Percentiles rank a stretch among this genome's conserved stretches.
phyloP scores from a whole-genome alignment of 1,139 yeast species.

The Protomyces inouyei region DNA sequence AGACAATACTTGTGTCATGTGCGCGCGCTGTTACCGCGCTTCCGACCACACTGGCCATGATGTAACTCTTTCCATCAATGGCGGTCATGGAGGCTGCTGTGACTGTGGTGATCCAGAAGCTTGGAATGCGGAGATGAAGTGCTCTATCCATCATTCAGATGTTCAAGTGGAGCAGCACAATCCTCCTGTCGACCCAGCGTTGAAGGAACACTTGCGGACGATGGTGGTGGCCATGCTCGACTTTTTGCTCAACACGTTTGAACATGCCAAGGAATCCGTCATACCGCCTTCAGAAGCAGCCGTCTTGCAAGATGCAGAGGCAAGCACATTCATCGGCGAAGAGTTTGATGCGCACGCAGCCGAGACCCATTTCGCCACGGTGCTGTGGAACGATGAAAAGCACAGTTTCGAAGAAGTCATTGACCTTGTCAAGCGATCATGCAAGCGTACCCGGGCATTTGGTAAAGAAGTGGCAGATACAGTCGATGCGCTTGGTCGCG shows the following conservation, averaged over 20 bases:
- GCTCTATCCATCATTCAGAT: conserved; percentile 43
- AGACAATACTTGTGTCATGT: conserved; percentile 83
- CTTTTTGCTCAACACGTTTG: conserved; percentile 67
- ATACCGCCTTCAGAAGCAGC: conserved; percentile 9
- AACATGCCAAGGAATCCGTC: conserved; percentile 40
- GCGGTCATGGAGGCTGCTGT: conserved; percentile 90
- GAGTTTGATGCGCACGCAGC: conserved; percentile 42
- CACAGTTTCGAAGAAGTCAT: conserved; percentile 72
- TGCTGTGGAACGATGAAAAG: conserved; percentile 73
- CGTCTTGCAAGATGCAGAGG: conserved; percentile 4
- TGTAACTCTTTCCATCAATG: conserved; percentile 62
- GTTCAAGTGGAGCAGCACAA: conserved; percentile 32
- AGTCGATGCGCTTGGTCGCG: conserved; percentile 64
- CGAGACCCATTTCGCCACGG: conserved; percentile 26
- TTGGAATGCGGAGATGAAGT: conserved; percentile 56
- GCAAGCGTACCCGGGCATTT: conserved; percentile 60
- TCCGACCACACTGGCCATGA: conserved; percentile 71
- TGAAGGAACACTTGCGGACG: conserved; percentile 36
- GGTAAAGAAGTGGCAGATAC: conserved; percentile 68
- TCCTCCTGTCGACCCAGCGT: conserved; percentile 35
- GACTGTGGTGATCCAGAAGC: conserved; percentile 92
- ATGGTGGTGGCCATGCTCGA: conserved; percentile 61
- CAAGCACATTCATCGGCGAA: neutral
- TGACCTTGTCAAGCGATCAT: conserved; percentile 58
- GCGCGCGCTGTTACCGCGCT: conserved; percentile 69